Percentiles rank a stretch among this genome's conserved stretches.
These are phyloP conservation scores for Fusarium virguliforme DNA, from an alignment of 2,329 filamentous ascomycete genomes.

Conservation along the genomic window DNA sequence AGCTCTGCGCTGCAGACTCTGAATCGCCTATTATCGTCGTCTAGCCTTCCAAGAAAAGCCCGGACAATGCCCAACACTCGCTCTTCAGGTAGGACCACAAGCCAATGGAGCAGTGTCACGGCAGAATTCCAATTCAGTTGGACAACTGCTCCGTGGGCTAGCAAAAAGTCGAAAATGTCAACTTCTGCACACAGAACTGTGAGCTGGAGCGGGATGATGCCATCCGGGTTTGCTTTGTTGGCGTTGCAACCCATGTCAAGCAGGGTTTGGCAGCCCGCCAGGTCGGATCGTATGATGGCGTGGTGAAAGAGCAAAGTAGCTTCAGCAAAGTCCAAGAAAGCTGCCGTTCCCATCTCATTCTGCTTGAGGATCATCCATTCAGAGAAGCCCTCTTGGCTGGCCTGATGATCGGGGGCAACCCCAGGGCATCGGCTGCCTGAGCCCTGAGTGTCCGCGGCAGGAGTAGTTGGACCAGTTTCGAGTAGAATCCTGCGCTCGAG, in stretches of 20 bases:
- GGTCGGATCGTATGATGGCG: not conserved
- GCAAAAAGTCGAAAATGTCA: not conserved
- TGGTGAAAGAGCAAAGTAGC: not conserved
- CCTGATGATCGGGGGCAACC: not conserved
- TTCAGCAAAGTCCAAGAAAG: not conserved
- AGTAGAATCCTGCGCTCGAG: not conserved
- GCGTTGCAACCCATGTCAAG: not conserved
- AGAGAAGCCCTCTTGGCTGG: not conserved
- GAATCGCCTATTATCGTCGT: not conserved
- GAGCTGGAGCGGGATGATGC: not conserved
- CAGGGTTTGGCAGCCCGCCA: not conserved
- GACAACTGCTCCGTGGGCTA: not conserved
- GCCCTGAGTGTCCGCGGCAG: not conserved
- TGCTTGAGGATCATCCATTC: not conserved
- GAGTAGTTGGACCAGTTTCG: not conserved
- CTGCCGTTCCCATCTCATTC: not conserved
- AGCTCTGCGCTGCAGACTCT: not conserved
- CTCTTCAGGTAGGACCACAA: not conserved
- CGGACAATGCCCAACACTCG: not conserved
- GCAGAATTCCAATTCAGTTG: not conserved
- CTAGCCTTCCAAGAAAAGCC: not conserved
- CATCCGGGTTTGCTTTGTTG: not conserved
- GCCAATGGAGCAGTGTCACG: not conserved
- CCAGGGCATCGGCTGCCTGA: not conserved
- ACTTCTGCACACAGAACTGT: not conserved